Evolutionary conservation across 176 grass and related monocot genomes (phyloP).

Genomic region (Lolium multiflorum): DNA sequence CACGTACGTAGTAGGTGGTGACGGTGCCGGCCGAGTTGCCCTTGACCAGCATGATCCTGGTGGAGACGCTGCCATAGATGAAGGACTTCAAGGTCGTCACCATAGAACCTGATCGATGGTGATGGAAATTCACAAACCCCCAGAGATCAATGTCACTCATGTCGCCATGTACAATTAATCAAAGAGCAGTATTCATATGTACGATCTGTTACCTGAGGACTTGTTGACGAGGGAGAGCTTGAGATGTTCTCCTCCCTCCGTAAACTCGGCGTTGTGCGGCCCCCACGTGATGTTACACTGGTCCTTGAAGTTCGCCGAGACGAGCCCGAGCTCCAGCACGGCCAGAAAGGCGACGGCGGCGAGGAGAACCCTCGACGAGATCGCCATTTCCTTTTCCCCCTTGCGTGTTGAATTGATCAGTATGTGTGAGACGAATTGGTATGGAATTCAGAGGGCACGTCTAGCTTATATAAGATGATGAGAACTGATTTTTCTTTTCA

Average conservation of each 20-base stretch:
- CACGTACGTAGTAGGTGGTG: constrained; percentile 79
- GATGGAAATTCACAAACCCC: background rate
- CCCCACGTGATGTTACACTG: constrained; percentile 41
- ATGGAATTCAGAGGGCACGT: background rate
- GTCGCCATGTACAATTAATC: background rate
- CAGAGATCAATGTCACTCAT: background rate
- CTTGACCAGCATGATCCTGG: constrained; percentile 63
- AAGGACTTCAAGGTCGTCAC: constrained; percentile 58
- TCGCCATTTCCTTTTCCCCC: background rate
- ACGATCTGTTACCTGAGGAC: constrained; percentile 31
- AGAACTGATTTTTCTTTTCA: background rate
- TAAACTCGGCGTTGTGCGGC: constrained; percentile 22
- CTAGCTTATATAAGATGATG: background rate
- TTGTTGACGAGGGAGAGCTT: constrained; percentile 42
- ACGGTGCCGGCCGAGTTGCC: constrained; percentile 67
- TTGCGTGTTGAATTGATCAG: background rate
- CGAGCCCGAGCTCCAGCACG: constrained; percentile 20
- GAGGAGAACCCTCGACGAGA: constrained; percentile 7
- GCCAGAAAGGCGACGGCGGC: constrained; percentile 22
- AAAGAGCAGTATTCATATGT: background rate
- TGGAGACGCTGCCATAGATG: constrained; percentile 67
- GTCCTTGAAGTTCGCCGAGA: constrained; percentile 29
- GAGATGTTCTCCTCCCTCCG: constrained; percentile 19
- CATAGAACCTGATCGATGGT: constrained; percentile 36
- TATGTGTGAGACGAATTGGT: background rate